A percentile compares a stretch with the other conserved stretches of the same genome.
Evolutionary conservation across 1,284 basidiomycete species (phyloP).

Genomic region (Irpex sp.): DNA sequence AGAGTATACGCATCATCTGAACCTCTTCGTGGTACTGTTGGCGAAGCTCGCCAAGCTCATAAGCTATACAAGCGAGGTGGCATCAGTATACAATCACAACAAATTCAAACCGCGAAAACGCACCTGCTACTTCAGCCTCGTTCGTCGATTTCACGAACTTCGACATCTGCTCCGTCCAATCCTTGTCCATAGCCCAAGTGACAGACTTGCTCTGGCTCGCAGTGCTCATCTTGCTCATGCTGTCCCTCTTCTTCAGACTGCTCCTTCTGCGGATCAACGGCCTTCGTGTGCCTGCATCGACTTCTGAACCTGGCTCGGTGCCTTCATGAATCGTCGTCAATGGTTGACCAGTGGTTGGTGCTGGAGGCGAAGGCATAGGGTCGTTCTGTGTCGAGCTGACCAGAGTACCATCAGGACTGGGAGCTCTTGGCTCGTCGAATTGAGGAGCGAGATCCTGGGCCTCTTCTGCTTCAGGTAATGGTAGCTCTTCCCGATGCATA

Average conservation of each 20-base stretch:
- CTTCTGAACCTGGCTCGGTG: slow-evolving; percentile 16
- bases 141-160: slow-evolving; percentile 51
- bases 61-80: slow-evolving; percentile 28
- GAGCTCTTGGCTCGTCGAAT: background rate
- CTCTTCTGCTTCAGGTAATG: background rate
- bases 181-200: slow-evolving; percentile 68
- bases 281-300: slow-evolving; percentile 18
- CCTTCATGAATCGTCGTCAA: slow-evolving; percentile 29
- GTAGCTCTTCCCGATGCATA: slow-evolving; percentile 1
- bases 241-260: slow-evolving; percentile 52
- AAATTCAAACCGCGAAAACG: slow-evolving; percentile 16
- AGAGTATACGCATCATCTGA: slow-evolving; percentile 49
- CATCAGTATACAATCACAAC: no score
- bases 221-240: slow-evolving; percentile 43
- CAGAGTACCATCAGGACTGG: slow-evolving; percentile 12
- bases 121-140: slow-evolving; percentile 55
- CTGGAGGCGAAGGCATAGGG: slow-evolving; percentile 20
- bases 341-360: slow-evolving; percentile 20
- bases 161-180: slow-evolving; percentile 51
- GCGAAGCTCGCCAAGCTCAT: slow-evolving; percentile 55
- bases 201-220: slow-evolving; percentile 62
- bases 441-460: background rate
- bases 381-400: slow-evolving; percentile 12
- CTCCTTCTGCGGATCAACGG: slow-evolving; percentile 49
- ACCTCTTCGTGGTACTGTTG: slow-evolving; percentile 57